Evolutionary conservation across 2,329 filamentous ascomycete genomes (phyloP), one percentile per base, ranked within the genome.

Genomic region (Verticillium zaregamsianum): DNA sequence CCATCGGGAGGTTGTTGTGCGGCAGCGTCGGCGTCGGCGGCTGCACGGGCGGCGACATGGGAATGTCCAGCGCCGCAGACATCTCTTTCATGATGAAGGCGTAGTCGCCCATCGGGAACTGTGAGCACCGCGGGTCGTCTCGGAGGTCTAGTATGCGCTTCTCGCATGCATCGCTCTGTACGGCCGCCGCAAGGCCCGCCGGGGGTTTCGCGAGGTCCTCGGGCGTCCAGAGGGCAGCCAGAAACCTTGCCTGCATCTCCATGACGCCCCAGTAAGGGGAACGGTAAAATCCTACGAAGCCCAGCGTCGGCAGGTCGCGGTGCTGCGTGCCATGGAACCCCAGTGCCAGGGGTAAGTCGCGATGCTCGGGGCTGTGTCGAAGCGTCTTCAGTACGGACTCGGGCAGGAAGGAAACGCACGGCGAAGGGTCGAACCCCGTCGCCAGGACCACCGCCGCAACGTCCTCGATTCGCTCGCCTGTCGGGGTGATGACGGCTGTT

Each of bases 81-180:
- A 93, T 86, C 14, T 90, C 85, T 66, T 92, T 87, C 81, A 94
- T 88, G 14, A 94, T 75, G 64, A 87, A 93, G 8, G 86, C 74
- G 71, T 93, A 94, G 73, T 96, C 92, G 11, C 88, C 88, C 88
- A 94, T 93, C 40, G 91, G 92, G 67, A 93, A 95, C 68, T 95
- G 92, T 64, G 72, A 89, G 66, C 76, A 75, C 6, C 78, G 82
- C 11, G 74, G 80, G 67, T 83, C 81, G 25, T 69, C 68, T 14
- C 88, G 81, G 35, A 91, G 77, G 3, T 73, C 68, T 0, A 85
- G 69, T 0, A 83, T 81, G 25, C 78, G 74, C 32, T 76, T 70
- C 8, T 83, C 76, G 0, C 78, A 81, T 20, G 73, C 71, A 60
- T 85, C 82, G 0, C 73, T 67, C 5, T 69, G 65, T 12, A 86